These are phyloP conservation scores for Leccinum aurantiacum DNA, from an alignment of 768 basidiomycete species.

Conservation along the genomic window DNA sequence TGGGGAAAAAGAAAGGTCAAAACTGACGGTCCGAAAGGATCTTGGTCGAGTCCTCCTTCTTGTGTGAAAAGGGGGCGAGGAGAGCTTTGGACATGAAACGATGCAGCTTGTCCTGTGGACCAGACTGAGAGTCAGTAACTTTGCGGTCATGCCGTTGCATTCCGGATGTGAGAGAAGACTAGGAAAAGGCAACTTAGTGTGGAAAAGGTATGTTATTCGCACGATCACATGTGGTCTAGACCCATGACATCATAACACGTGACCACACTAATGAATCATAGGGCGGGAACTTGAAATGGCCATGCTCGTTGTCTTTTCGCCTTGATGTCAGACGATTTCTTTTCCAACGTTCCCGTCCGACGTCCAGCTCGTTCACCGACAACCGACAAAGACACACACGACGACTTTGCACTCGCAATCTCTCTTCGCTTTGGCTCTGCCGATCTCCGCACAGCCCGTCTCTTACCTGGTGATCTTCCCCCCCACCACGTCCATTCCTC, in stretches of 20 bases:
- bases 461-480: slow-evolving; percentile 28
- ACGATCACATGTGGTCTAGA: slow-evolving; percentile 27
- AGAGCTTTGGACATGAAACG: slow-evolving; percentile 63
- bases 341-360: slow-evolving; percentile 34
- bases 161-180: slow-evolving; percentile 10
- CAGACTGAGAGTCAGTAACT: neutral
- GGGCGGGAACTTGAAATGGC: neutral
- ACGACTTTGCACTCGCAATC: slow-evolving; percentile 57
- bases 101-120: slow-evolving; percentile 49
- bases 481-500: slow-evolving; percentile 25
- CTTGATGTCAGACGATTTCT: slow-evolving; percentile 41
- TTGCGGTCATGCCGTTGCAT: slow-evolving; percentile 22
- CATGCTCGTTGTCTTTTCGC: neutral
- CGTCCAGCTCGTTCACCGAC: slow-evolving; percentile 7
- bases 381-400: slow-evolving; percentile 28
- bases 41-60: slow-evolving; percentile 64
- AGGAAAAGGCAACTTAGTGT: neutral
- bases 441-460: slow-evolving; percentile 39
- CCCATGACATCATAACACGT: slow-evolving; percentile 35
- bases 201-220: slow-evolving; percentile 8
- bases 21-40: slow-evolving; percentile 74
- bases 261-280: slow-evolving; percentile 6
- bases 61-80: slow-evolving; percentile 60
- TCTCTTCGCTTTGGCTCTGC: slow-evolving; percentile 42
- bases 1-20: neutral